phyloP scores from a whole-genome alignment of 2,329 filamentous ascomycete genomes.

The Cercospora berteroae region DNA sequence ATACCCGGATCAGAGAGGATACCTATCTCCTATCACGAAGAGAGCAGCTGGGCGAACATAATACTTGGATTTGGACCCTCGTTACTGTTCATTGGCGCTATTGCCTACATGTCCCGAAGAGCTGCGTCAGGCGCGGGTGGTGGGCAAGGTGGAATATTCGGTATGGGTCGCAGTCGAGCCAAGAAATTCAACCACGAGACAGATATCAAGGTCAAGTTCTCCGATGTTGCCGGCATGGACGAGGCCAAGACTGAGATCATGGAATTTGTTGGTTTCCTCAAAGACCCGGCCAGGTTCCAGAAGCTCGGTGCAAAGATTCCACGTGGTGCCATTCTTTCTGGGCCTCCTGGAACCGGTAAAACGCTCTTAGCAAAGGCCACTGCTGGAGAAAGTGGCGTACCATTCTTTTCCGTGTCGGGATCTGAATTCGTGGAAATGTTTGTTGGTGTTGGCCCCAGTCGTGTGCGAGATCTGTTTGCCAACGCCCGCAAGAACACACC shows the following conservation, averaged over 20 bases:
- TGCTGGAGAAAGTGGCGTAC: slow-evolving; percentile 91
- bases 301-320: slow-evolving; percentile 96
- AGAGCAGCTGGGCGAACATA: slow-evolving; percentile 69
- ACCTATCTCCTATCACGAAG: slow-evolving; percentile 80
- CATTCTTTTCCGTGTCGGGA: slow-evolving; percentile 97
- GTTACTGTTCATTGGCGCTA: slow-evolving; percentile 75
- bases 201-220: slow-evolving; percentile 93
- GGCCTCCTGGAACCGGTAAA: slow-evolving; percentile 98
- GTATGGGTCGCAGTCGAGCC: slow-evolving; percentile 91
- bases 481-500: slow-evolving; percentile 94
- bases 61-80: slow-evolving; percentile 84
- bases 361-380: slow-evolving; percentile 96
- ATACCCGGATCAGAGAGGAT: slow-evolving; percentile 88
- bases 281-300: slow-evolving; percentile 89
- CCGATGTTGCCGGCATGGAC: slow-evolving; percentile 95
- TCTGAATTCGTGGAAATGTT: slow-evolving; percentile 99
- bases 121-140: slow-evolving; percentile 64
- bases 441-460: slow-evolving; percentile 93
- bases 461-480: slow-evolving; percentile 90
- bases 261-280: slow-evolving; percentile 97
- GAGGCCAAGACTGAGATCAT: slow-evolving; percentile 98
- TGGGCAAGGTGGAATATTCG: slow-evolving; percentile 77
- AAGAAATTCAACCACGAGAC: slow-evolving; percentile 98
- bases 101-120: slow-evolving; percentile 75
- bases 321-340: slow-evolving; percentile 90